phyloP scores from a whole-genome alignment of 1,284 basidiomycete genomes.

The Pseudozyma tsukubaensis region DNA sequence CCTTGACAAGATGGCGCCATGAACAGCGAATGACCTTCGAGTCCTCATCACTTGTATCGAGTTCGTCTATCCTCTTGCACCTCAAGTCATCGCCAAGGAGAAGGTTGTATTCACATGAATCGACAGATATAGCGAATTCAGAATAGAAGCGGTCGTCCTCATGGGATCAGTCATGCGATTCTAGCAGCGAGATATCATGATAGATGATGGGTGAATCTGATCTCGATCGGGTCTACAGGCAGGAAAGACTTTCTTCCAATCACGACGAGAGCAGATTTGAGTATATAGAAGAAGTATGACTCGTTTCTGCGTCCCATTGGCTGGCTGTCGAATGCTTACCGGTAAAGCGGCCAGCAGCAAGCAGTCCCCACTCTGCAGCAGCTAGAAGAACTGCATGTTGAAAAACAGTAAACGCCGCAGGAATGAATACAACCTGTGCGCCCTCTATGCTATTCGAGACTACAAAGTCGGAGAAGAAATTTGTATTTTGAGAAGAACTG shows the following conservation, averaged over 20 bases:
- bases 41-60: neutral
- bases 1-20: conserved; percentile 6
- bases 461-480: conserved; percentile 4
- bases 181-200: neutral
- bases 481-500: conserved; percentile 40
- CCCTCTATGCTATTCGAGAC: neutral
- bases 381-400: neutral
- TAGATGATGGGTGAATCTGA: conserved; percentile 3
- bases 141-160: too few species aligned
- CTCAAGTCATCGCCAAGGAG: too few species aligned
- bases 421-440: neutral
- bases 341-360: too few species aligned
- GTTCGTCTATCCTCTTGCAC: neutral
- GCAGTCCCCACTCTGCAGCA: too few species aligned
- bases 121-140: too few species aligned
- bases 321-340: too few species aligned
- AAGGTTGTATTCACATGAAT: too few species aligned
- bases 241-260: conserved; percentile 13
- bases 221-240: neutral
- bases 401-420: conserved; percentile 5
- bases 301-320: conserved; percentile 18
- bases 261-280: conserved; percentile 7
- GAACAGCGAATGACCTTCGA: neutral
- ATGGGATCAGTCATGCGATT: too few species aligned
- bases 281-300: conserved; percentile 10